These are phyloP conservation scores for Lodderomyces theae DNA, from an alignment of 1,139 yeast species.

Conservation along the genomic window DNA sequence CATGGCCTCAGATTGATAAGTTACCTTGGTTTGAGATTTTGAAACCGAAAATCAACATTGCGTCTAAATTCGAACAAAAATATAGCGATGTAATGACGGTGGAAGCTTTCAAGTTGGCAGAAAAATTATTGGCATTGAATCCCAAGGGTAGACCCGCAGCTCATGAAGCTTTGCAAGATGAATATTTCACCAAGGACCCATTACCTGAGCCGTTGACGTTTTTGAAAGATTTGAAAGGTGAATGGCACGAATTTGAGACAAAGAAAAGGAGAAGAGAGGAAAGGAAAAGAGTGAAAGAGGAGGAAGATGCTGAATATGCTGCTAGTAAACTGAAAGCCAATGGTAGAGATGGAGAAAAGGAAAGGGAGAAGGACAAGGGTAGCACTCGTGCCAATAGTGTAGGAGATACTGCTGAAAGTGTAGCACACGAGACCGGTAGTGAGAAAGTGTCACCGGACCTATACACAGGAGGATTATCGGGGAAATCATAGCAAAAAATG, in stretches of 20 bases:
- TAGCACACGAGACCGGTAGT: not conserved
- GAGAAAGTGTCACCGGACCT: conserved; percentile 1
- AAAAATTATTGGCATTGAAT: conserved; percentile 59
- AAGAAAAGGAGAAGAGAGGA: conserved; percentile 73
- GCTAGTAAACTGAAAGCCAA: conserved; percentile 10
- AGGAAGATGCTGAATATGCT: conserved; percentile 17
- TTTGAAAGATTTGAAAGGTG: conserved; percentile 61
- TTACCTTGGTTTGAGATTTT: conserved; percentile 94
- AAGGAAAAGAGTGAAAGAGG: conserved; percentile 44
- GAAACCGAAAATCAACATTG: conserved; percentile 53
- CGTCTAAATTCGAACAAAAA: conserved; percentile 46
- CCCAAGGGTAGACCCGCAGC: conserved; percentile 78
- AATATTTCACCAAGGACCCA: conserved; percentile 72
- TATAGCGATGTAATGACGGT: conserved; percentile 49
- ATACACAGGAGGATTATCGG: not conserved
- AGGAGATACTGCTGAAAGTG: not conserved
- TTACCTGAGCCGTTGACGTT: conserved; percentile 54
- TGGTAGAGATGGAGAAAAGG: too few species aligned
- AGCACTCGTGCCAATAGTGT: conserved; percentile 1
- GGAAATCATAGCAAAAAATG: not conserved
- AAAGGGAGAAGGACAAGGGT: not conserved
- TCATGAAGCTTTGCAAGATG: conserved; percentile 79
- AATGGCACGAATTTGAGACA: conserved; percentile 98
- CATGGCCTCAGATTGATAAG: conserved; percentile 74
- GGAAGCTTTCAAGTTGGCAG: conserved; percentile 64